Evolutionary conservation across 106 monocot species (phyloP).

Genomic region (Narthecium ossifragum): DNA sequence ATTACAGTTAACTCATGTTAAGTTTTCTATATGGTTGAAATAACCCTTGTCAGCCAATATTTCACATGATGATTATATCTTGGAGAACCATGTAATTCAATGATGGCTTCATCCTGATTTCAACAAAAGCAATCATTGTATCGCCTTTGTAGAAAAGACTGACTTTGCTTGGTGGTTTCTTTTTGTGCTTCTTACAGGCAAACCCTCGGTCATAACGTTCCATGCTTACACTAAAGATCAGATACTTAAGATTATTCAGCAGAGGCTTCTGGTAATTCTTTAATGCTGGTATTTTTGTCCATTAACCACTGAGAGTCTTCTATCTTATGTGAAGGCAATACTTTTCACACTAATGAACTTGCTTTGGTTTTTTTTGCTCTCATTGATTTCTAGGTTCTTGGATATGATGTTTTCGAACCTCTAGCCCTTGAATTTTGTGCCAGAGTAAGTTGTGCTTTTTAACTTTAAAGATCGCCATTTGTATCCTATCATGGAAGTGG

Average conservation of each 20-base stretch:
- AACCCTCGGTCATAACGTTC: constrained; percentile 69
- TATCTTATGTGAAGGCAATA: no score
- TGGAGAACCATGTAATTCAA: not conserved
- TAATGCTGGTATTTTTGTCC: not conserved
- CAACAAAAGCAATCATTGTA: no score
- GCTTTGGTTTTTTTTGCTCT: not conserved
- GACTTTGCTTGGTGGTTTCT: not conserved
- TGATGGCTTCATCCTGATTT: not conserved
- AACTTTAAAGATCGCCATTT: no score
- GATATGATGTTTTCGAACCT: constrained; percentile 67
- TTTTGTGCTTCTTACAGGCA: constrained; percentile 37
- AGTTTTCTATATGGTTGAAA: no score
- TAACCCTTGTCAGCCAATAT: not conserved
- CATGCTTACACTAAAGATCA: constrained; percentile 84
- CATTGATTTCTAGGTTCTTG: constrained; percentile 47
- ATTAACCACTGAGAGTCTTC: no score
- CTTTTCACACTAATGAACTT: not conserved
- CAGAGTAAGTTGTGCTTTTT: constrained; percentile 51
- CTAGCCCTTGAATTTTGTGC: constrained; percentile 86
- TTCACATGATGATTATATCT: no score
- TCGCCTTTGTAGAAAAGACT: not conserved
- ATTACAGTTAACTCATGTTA: not conserved
- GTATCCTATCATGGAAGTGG: not conserved
- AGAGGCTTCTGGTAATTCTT: constrained; percentile 73
- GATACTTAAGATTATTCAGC: constrained; percentile 73